A percentile compares a stretch with the other conserved stretches of the same genome.
Evolutionary conservation across 306 rosid genomes (phyloP).

Genomic region (Glycyrrhiza uralensis): DNA sequence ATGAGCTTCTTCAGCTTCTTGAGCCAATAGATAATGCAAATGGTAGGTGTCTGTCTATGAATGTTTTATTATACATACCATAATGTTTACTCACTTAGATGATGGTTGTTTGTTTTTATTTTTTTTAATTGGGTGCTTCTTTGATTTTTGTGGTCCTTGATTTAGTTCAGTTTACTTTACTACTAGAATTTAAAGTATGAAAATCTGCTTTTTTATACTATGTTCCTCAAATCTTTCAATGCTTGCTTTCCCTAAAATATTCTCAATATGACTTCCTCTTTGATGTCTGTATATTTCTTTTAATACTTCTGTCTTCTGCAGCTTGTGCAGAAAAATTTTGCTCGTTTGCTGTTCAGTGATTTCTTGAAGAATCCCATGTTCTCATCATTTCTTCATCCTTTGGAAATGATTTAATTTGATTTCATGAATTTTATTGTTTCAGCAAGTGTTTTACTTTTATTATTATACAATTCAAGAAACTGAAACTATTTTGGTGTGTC

Average conservation of each 20-base stretch:
- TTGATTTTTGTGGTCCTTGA: neutral
- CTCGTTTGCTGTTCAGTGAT: conserved; percentile 78
- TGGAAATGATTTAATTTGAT: too few relatives aligned
- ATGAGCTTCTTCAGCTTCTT: conserved; percentile 79
- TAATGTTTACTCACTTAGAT: neutral
- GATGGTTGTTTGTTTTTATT: neutral
- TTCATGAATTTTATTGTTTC: too few relatives aligned
- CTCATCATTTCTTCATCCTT: conserved; percentile 16
- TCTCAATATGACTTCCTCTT: neutral
- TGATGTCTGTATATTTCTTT: neutral
- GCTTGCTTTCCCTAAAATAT: neutral
- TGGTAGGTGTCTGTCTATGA: conserved; percentile 42
- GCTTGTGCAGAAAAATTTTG: conserved; percentile 98
- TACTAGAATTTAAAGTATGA: neutral
- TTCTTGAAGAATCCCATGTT: conserved; percentile 75
- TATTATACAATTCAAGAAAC: too few relatives aligned
- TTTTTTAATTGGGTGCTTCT: neutral
- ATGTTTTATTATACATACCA: neutral
- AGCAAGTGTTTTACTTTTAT: too few relatives aligned
- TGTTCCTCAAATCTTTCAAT: neutral
- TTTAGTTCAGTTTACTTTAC: neutral
- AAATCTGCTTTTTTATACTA: neutral
- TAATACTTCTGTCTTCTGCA: conserved; percentile 42
- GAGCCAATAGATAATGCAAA: conserved; percentile 84
- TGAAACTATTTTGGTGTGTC: too few relatives aligned